Evolutionary conservation across 257 asterid genomes (phyloP), one percentile per base, ranked within the genome.

Genomic region (Avicennia marina): DNA sequence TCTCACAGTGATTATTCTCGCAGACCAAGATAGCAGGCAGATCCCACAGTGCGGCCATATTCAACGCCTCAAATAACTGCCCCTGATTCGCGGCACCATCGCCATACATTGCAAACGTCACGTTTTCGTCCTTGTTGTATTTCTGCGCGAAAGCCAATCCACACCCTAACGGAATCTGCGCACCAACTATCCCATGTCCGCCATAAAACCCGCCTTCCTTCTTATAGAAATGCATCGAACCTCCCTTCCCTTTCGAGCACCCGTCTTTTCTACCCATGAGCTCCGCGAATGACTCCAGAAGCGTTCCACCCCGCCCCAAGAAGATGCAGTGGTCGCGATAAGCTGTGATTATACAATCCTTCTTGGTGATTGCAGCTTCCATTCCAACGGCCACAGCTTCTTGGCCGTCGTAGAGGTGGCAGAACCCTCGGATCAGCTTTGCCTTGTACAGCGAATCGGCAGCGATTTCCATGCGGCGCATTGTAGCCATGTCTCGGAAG

Each of bases 41-140:
- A 81, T 88, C 96, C 97, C 95, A 83, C 42, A 91, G 79, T 9
- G 98, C 98, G 6, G 98, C 88, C 90, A 91, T 91, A 62, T 91
- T 91, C 80, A 91, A 60, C 42, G 98, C 98, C 82, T 91, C 98
- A 57, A 91, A 91, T 75, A 91, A 54, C 71, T 91, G 97, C 29
- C 98, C 98, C 75, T 91, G 98, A 75, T 91, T 91, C 0, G 98
- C 98, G 1, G 97, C 98, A 9, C 98, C 98, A 59, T 88, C 98
- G 1, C 98, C 98, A 12, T 91, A 91, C 90, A 91, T 41, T 1
- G 95, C 64, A 38, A 88, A 91, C 9, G 90, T 76, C n/a, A 88
- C 98, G 49, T 54, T 67, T 58, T 83, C 98, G 29, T 91, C 98
- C 63, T 88, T 91, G 13, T 24, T 76, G 24, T 91, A 91, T 82